Conservation (phyloP, 306 rosid genomes). For the Lagenaria siceraria region DNA sequence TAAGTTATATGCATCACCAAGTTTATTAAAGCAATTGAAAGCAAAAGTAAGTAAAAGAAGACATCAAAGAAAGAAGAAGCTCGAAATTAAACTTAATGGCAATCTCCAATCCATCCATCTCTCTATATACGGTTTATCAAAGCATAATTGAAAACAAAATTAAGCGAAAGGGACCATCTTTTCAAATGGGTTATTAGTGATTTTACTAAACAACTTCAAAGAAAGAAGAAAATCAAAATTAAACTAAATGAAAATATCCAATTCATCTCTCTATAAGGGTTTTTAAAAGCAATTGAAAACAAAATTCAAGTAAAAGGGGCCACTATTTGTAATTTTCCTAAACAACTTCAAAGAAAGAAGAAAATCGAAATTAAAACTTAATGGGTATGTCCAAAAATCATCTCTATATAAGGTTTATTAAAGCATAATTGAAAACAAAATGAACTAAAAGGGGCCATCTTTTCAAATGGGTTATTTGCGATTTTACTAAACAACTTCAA, state of each 20-base stretch:
- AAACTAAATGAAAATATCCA: not conserved
- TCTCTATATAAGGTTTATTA: not conserved
- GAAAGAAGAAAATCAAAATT: not conserved
- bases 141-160: not conserved
- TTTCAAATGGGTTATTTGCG: too few relatives aligned
- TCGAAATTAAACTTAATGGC: not conserved
- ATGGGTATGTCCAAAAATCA: not conserved
- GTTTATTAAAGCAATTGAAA: not conserved
- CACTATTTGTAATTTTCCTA: not conserved
- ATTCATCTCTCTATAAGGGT: not conserved
- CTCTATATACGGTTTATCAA: not conserved
- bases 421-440: not conserved
- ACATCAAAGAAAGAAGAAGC: not conserved
- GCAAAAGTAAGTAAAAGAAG: not conserved
- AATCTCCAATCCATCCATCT: not conserved
- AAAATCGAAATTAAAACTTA: not conserved
- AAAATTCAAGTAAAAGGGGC: not conserved
- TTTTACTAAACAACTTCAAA: not conserved
- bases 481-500: too few relatives aligned
- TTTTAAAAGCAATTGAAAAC: not conserved
- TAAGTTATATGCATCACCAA: too few relatives aligned
- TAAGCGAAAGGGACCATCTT: not conserved
- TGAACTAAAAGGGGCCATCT: not conserved
- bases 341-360: not conserved
- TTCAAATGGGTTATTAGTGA: not conserved